Conservation (phyloP, 192 early-diverging fungal genomes). For the Backusella australiensis region DNA sequence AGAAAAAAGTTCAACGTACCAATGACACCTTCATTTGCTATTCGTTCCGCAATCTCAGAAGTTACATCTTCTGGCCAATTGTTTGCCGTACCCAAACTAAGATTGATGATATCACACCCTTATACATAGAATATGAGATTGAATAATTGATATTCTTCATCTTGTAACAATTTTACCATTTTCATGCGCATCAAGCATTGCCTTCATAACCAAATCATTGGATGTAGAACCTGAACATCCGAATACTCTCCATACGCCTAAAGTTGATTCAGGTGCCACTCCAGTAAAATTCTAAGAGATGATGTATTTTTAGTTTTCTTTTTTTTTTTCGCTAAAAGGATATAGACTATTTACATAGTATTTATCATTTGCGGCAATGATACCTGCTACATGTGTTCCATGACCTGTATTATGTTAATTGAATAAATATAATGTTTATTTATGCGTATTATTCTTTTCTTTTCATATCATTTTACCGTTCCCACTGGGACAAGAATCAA, state of each 20-base stretch:
- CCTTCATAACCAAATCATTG: conserved; percentile 76
- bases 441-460: neutral
- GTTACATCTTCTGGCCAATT: conserved; percentile 60
- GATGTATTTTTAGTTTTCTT: neutral
- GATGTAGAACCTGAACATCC: conserved; percentile 69
- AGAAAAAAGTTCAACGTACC: neutral
- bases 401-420: conserved; percentile 43
- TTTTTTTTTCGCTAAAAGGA: neutral
- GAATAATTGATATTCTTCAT: neutral
- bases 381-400: conserved; percentile 68
- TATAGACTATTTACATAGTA: conserved; percentile 26
- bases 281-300: conserved; percentile 48
- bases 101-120: conserved; percentile 80
- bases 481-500: conserved; percentile 43
- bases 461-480: neutral
- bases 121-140: neutral
- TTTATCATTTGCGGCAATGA: conserved; percentile 49
- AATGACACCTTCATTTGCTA: conserved; percentile 41
- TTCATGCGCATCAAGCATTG: conserved; percentile 63
- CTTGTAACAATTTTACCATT: conserved; percentile 35
- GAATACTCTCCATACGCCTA: conserved; percentile 82
- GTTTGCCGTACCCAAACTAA: conserved; percentile 73
- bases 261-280: conserved; percentile 62
- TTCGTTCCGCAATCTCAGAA: conserved; percentile 52
- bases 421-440: neutral